Evolutionary conservation across 1,284 basidiomycete species (phyloP).

Genomic region (Heterobasidion occidentale): DNA sequence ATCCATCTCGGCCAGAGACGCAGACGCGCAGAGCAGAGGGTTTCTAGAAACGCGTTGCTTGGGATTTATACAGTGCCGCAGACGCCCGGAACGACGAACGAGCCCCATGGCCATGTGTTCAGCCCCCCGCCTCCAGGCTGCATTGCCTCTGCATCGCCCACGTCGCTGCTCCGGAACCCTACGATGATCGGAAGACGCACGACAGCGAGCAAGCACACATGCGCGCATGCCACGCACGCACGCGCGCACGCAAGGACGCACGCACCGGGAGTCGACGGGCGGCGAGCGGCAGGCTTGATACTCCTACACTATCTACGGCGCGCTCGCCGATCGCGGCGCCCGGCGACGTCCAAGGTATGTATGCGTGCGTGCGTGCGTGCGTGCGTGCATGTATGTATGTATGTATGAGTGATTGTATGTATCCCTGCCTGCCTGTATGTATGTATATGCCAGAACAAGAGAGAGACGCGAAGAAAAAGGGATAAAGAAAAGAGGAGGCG

Average conservation of each 20-base stretch:
- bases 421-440: slow-evolving; percentile 8
- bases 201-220: slow-evolving; percentile 22
- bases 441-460: not conserved
- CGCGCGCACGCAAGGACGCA: not conserved
- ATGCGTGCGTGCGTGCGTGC: not conserved
- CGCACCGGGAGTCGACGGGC: not conserved
- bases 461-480: no score
- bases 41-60: not conserved
- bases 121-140: no score
- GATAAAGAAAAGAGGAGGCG: no score
- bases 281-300: not conserved
- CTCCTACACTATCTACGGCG: slow-evolving; percentile 4
- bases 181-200: no score
- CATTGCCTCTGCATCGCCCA: no score
- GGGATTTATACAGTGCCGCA: slow-evolving; percentile 3
- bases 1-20: not conserved
- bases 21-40: not conserved
- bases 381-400: slow-evolving; percentile 2
- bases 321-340: no score
- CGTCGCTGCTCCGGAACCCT: no score
- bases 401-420: not conserved
- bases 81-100: not conserved
- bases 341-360: not conserved
- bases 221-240: slow-evolving; percentile 19
- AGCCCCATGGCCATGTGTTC: no score